Evolutionary conservation across 2,329 filamentous ascomycete genomes (phyloP).

Genomic region (Phaeosphaeriaceae sp.): DNA sequence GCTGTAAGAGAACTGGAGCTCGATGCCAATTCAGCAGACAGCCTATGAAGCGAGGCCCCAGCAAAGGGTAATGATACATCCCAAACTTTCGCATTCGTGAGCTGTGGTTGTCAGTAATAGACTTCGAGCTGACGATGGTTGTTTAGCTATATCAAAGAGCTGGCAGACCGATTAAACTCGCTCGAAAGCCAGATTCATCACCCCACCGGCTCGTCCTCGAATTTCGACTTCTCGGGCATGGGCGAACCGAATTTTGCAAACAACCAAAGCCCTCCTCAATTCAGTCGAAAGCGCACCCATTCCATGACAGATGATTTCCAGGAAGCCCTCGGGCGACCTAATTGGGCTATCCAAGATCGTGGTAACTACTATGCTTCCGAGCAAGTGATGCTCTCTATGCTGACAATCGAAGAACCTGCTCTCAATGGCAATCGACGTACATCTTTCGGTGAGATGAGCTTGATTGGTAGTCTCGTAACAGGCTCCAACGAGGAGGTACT

Average conservation of each 20-base stretch:
- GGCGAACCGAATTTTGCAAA: slow-evolving; percentile 40
- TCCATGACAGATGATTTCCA: slow-evolving; percentile 48
- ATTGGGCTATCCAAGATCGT: slow-evolving; percentile 45
- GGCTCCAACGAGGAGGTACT: slow-evolving; percentile 44
- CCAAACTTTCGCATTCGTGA: not conserved
- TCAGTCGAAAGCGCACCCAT: slow-evolving; percentile 47
- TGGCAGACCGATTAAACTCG: slow-evolving; percentile 49
- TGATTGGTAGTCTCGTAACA: slow-evolving; percentile 44
- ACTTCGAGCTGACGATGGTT: slow-evolving; percentile 15
- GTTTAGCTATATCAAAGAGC: slow-evolving; percentile 50
- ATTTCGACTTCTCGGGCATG: slow-evolving; percentile 40
- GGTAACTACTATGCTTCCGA: slow-evolving; percentile 38
- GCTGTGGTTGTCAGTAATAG: not conserved
- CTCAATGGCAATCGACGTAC: slow-evolving; percentile 44
- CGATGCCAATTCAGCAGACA: slow-evolving; percentile 52
- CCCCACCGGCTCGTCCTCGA: slow-evolving; percentile 30
- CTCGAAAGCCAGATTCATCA: slow-evolving; percentile 49
- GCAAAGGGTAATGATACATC: slow-evolving; percentile 44
- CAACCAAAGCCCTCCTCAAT: slow-evolving; percentile 40
- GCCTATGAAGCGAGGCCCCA: slow-evolving; percentile 52
- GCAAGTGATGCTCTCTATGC: slow-evolving; percentile 22
- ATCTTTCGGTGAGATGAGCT: slow-evolving; percentile 45
- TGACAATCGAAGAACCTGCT: slow-evolving; percentile 38
- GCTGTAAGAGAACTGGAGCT: slow-evolving; percentile 50
- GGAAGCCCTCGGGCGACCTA: slow-evolving; percentile 41